phyloP scores from a whole-genome alignment of 169 alveolate species.

The Eimeria praecox region DNA sequence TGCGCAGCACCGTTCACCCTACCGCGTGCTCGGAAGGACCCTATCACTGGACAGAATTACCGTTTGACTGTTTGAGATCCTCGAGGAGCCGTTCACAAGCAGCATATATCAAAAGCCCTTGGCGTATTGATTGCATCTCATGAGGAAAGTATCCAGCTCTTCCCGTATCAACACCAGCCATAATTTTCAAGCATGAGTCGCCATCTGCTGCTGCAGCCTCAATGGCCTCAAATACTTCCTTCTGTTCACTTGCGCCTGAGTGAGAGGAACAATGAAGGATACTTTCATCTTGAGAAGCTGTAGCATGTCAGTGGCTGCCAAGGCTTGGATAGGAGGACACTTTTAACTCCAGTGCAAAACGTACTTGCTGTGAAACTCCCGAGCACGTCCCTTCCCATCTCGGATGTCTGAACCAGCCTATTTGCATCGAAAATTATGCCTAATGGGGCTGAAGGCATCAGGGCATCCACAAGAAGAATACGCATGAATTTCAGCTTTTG shows the following conservation, averaged over 20 bases:
- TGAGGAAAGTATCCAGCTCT: conserved; percentile 46
- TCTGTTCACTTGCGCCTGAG: conserved; percentile 21
- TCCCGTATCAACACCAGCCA: neutral
- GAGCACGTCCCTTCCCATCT: neutral
- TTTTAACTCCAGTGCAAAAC: neutral
- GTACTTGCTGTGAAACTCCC: conserved; percentile 12
- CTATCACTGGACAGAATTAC: neutral
- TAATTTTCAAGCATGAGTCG: conserved; percentile 10
- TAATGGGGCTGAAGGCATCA: neutral
- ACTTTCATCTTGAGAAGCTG: neutral
- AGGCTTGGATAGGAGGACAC: neutral
- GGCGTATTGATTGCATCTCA: conserved; percentile 52
- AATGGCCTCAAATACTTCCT: conserved; percentile 17
- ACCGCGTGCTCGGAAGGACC: neutral
- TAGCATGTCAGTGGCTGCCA: neutral
- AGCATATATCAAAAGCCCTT: conserved; percentile 51
- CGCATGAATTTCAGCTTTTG: neutral
- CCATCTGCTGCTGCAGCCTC: conserved; percentile 63
- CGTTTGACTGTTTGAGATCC: neutral
- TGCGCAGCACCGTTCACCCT: neutral
- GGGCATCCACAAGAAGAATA: neutral
- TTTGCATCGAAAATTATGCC: conserved; percentile 18
- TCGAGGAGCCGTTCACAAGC: conserved; percentile 8
- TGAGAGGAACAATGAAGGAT: neutral
- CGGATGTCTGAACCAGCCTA: neutral